Evolutionary conservation across 83 land plant species (phyloP), one percentile per base, ranked within the genome.

Genomic region (Isoetes engelmannii): DNA sequence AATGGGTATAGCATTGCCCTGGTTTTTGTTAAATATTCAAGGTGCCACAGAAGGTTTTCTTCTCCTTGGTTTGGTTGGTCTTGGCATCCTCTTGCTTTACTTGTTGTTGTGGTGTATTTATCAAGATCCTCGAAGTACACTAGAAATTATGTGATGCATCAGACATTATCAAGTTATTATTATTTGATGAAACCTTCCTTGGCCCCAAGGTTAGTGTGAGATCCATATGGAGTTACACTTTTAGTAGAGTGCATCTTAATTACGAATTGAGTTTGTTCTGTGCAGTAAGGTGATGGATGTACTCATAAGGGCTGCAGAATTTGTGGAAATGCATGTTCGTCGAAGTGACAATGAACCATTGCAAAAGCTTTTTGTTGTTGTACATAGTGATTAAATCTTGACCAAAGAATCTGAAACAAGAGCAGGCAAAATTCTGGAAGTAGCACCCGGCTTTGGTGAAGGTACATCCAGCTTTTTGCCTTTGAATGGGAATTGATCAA

Each of bases 281-380:
- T 78, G 78, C 89, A 94, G 99, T 82, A 95, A 90, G 76, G 92
- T 95, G 48, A 86, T 95, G 93, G 97, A 95, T 70, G 97, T 95
- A 20, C 85, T 94, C 69, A 82, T 86, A 4, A 90, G 84, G 72
- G 97, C 97, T 60, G 90, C 90, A 76, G 97, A 94, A 70, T 90
- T 71, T 74, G 78, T 88, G 84, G 99, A 94, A 75, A 94, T 88
- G 57, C 93, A 92, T 57, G 93, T 94, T 67, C 85, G 93, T 13
- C 79, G 92, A 50, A 88, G 85, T 77, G 97, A 94, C 69, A 79
- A 69, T 53, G 96, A 88, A 57, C 90, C 96, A 4, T 84, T 94
- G 48, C 99, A 94, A 74, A 88, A 84, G 57, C 74, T 94, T 8
- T 90, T 94, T 63, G 45, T 86, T 74, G 71, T 79, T 43, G 99